Conservation (phyloP, 2,329 filamentous ascomycete genomes). For the Penicillium sclerotiorum region DNA sequence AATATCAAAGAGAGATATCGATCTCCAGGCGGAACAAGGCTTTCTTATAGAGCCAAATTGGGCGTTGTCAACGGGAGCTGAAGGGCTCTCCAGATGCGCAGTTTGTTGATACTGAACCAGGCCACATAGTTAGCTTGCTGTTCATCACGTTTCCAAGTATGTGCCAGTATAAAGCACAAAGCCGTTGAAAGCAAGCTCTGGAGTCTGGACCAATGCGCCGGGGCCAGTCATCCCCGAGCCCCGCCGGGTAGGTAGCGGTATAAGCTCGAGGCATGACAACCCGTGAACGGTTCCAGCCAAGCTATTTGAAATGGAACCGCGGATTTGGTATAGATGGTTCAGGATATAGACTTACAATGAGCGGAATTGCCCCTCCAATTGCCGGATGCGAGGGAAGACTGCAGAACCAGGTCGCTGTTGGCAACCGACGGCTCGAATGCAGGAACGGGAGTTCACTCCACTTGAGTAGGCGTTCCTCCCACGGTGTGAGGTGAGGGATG, state of each 20-base stretch:
- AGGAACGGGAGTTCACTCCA: constrained; percentile 17
- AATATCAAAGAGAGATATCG: neutral
- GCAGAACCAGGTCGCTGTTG: constrained; percentile 19
- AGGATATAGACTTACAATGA: constrained; percentile 16
- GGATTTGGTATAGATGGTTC: neutral
- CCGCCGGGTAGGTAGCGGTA: constrained; percentile 17
- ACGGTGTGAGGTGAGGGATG: constrained; percentile 8
- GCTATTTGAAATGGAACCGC: constrained; percentile 19
- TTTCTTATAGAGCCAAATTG: constrained; percentile 17
- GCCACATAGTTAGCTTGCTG: constrained; percentile 11
- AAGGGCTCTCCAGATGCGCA: neutral
- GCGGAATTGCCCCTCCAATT: constrained; percentile 4
- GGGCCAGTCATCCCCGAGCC: constrained; percentile 3
- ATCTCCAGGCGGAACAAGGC: neutral
- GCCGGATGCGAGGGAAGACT: constrained; percentile 15
- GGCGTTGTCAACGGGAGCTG: neutral
- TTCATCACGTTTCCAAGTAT: neutral
- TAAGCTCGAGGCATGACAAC: constrained; percentile 9
- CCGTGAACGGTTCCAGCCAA: constrained; percentile 19
- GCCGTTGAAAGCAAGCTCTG: neutral
- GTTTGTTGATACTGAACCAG: neutral
- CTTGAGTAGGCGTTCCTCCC: constrained; percentile 8
- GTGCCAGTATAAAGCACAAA: neutral
- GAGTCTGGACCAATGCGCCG: too few species aligned
- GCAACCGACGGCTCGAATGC: constrained; percentile 22